A percentile compares a stretch with the other conserved stretches of the same genome.
Conservation (phyloP, 2,329 filamentous ascomycete species). For the Helicocarpus griseus region DNA sequence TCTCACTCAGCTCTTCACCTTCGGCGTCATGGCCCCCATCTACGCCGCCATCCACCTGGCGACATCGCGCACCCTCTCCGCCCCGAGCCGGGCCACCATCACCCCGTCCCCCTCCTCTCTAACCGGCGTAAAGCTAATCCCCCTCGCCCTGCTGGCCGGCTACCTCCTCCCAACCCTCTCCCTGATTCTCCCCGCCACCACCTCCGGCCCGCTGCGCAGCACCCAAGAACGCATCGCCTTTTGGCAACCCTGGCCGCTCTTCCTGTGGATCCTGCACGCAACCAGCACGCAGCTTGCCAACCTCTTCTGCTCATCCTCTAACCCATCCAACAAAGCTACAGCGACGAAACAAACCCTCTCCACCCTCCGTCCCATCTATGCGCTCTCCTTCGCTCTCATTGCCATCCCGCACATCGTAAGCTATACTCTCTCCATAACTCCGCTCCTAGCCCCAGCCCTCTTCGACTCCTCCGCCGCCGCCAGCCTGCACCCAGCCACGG, state of each 20-base stretch:
- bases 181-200: constrained; percentile 36
- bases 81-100: constrained; percentile 26
- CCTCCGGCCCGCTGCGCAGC: constrained; percentile 26
- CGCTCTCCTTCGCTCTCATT: constrained; percentile 32
- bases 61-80: constrained; percentile 31
- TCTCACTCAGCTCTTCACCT: constrained; percentile 34
- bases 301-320: constrained; percentile 11
- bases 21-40: constrained; percentile 36
- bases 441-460: constrained; percentile 26
- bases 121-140: constrained; percentile 21
- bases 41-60: constrained; percentile 35
- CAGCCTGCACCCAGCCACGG: constrained; percentile 28
- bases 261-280: constrained; percentile 29
- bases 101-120: constrained; percentile 23
- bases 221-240: constrained; percentile 41
- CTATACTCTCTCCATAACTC: constrained; percentile 31
- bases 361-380: constrained; percentile 31
- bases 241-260: constrained; percentile 44
- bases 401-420: constrained; percentile 32
- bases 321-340: background rate
- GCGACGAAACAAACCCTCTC: constrained; percentile 15
- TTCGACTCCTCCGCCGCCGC: constrained; percentile 24
- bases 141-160: constrained; percentile 32
- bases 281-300: constrained; percentile 16
- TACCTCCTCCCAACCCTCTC: constrained; percentile 37